Percentiles rank a stretch among this genome's conserved stretches.
These are phyloP conservation scores for Xylaria telfairii DNA, from an alignment of 495 filamentous ascomycete genomes.

Conservation along the genomic window DNA sequence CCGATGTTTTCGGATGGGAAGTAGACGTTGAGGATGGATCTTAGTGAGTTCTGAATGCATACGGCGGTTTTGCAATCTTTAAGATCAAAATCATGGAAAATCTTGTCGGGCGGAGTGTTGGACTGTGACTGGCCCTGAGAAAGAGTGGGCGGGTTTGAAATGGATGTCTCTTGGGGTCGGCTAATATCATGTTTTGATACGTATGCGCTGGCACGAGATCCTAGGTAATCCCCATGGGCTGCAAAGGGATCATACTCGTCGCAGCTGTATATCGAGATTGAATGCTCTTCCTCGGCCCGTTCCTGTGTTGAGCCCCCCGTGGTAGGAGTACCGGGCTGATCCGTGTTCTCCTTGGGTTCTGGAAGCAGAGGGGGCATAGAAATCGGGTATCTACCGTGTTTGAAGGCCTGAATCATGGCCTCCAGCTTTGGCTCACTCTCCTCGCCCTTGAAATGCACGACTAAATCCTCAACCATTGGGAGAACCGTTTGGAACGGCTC, in stretches of 20 bases:
- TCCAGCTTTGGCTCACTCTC: slow-evolving; percentile 37
- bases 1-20: slow-evolving; percentile 44
- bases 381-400: slow-evolving; percentile 36
- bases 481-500: slow-evolving; percentile 41
- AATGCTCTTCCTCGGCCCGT: not conserved
- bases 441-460: slow-evolving; percentile 46
- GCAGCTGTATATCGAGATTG: slow-evolving; percentile 18
- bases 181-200: slow-evolving; percentile 18
- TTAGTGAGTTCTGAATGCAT: slow-evolving; percentile 49
- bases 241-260: slow-evolving; percentile 45
- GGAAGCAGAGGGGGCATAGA: slow-evolving; percentile 12
- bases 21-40: slow-evolving; percentile 45
- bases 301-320: slow-evolving; percentile 7
- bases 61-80: slow-evolving; percentile 45
- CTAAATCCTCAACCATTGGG: slow-evolving; percentile 51
- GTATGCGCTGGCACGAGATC: slow-evolving; percentile 14
- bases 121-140: slow-evolving; percentile 31
- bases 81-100: slow-evolving; percentile 45
- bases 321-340: slow-evolving; percentile 18
- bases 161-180: slow-evolving; percentile 15
- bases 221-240: slow-evolving; percentile 25
- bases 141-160: slow-evolving; percentile 36
- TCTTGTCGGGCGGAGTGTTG: slow-evolving; percentile 21
- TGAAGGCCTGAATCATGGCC: slow-evolving; percentile 41
- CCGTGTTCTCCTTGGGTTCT: slow-evolving; percentile 16